phyloP scores from a whole-genome alignment of 768 basidiomycete genomes.

The Auriscalpium vulgare region DNA sequence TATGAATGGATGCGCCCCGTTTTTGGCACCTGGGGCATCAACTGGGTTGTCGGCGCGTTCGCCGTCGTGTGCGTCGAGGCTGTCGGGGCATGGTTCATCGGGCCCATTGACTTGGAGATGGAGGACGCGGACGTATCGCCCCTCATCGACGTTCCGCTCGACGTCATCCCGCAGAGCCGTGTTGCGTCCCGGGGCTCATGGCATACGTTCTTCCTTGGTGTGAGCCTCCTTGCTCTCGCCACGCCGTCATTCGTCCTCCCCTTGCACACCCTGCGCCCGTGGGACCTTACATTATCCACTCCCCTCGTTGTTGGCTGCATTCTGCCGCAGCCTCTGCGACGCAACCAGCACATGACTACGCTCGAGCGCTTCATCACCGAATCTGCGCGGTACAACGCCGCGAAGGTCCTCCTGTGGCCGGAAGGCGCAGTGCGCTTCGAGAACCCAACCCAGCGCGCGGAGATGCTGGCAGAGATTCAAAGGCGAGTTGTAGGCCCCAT shows the following conservation, averaged over 20 bases:
- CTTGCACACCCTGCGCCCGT: constrained; percentile 32
- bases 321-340: constrained; percentile 41
- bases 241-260: constrained; percentile 48
- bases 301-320: constrained; percentile 60
- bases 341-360: constrained; percentile 32
- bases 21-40: constrained; percentile 51
- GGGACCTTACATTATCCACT: constrained; percentile 34
- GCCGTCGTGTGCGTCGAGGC: constrained; percentile 54
- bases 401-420: constrained; percentile 69
- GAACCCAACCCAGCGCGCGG: constrained; percentile 37
- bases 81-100: constrained; percentile 52
- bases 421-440: constrained; percentile 70
- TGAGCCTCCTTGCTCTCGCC: constrained; percentile 36
- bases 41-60: constrained; percentile 76
- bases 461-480: constrained; percentile 40
- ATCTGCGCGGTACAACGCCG: constrained; percentile 34
- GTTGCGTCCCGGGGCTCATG: constrained; percentile 7
- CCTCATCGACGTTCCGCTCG: not conserved
- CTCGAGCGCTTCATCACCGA: constrained; percentile 60
- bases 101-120: constrained; percentile 34
- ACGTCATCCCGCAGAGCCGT: constrained; percentile 10
- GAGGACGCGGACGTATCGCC: constrained; percentile 3
- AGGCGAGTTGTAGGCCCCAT: constrained; percentile 30
- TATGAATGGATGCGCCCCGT: constrained; percentile 60
- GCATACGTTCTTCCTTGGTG: constrained; percentile 29